phyloP scores from a whole-genome alignment of 139 green algal species.

The Chlorella sorokiniana region DNA sequence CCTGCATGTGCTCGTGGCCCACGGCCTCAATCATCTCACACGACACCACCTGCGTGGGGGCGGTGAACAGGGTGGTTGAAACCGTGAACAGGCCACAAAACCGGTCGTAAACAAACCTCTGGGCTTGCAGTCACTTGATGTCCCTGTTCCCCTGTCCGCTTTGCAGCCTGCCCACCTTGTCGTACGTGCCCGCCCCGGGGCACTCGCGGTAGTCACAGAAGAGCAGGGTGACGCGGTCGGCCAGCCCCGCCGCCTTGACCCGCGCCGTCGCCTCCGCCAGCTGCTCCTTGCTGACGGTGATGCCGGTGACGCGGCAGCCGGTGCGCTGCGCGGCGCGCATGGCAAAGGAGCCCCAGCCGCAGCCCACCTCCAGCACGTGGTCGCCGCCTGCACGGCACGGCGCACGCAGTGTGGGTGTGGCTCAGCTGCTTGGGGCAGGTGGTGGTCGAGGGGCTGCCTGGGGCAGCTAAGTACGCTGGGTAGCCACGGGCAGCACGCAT shows the following conservation, averaged over 20 bases:
- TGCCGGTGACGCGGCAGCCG: slow-evolving; percentile 63
- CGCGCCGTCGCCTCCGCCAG: slow-evolving; percentile 80
- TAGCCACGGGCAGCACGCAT: not conserved
- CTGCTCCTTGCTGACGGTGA: slow-evolving; percentile 94
- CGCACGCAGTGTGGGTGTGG: not conserved
- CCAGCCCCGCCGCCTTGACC: slow-evolving; percentile 80
- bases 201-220: slow-evolving; percentile 92
- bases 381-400: slow-evolving; percentile 40
- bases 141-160: not conserved
- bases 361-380: slow-evolving; percentile 96
- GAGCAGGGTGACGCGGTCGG: slow-evolving; percentile 79
- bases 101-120: not conserved
- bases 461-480: not conserved
- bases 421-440: not conserved
- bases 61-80: not conserved
- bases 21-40: slow-evolving; percentile 99
- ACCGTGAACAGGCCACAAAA: not conserved
- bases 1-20: slow-evolving; percentile 88
- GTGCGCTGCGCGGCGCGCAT: slow-evolving; percentile 78
- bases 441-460: not conserved
- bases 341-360: slow-evolving; percentile 94
- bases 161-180: slow-evolving; percentile 59
- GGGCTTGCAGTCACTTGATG: not conserved
- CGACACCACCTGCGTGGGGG: slow-evolving; percentile 48
- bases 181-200: slow-evolving; percentile 68